These are phyloP conservation scores for Kalaharituber pfeilii DNA, from an alignment of 2,329 filamentous ascomycete species.

Conservation along the genomic window DNA sequence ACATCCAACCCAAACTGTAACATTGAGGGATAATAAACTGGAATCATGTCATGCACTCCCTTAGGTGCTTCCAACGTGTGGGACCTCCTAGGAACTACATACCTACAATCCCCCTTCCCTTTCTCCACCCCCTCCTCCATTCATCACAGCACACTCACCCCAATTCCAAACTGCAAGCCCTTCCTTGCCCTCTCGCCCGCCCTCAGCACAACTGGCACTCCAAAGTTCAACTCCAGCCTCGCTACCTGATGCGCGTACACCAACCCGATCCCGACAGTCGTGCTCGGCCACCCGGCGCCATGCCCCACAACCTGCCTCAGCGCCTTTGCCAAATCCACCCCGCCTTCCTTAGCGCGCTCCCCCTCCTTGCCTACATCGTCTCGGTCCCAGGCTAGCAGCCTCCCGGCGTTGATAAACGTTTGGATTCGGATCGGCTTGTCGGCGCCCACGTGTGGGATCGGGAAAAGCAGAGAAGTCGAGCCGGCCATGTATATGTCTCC, in stretches of 20 bases:
- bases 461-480: constrained; percentile 68
- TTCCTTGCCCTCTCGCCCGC: constrained; percentile 77
- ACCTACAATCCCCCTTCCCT: constrained; percentile 1
- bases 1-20: no score
- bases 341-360: constrained; percentile 28
- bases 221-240: constrained; percentile 90
- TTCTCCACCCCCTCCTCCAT: constrained; percentile 3
- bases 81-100: background rate
- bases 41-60: no score
- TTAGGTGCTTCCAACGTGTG: no score
- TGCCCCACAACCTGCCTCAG: constrained; percentile 48
- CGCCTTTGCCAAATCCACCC: constrained; percentile 34
- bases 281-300: constrained; percentile 58
- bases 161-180: constrained; percentile 86
- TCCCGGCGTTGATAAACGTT: constrained; percentile 76
- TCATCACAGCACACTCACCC: constrained; percentile 78
- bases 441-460: constrained; percentile 61
- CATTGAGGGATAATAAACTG: no score
- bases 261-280: constrained; percentile 71
- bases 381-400: constrained; percentile 58
- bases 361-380: no score
- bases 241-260: constrained; percentile 92
- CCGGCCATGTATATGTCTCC: constrained; percentile 86
- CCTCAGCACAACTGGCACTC: constrained; percentile 63
- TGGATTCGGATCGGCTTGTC: constrained; percentile 78